Base-by-base conservation (phyloP, 257 asterid genomes). In the Capsicum rhomboideum region DNA sequence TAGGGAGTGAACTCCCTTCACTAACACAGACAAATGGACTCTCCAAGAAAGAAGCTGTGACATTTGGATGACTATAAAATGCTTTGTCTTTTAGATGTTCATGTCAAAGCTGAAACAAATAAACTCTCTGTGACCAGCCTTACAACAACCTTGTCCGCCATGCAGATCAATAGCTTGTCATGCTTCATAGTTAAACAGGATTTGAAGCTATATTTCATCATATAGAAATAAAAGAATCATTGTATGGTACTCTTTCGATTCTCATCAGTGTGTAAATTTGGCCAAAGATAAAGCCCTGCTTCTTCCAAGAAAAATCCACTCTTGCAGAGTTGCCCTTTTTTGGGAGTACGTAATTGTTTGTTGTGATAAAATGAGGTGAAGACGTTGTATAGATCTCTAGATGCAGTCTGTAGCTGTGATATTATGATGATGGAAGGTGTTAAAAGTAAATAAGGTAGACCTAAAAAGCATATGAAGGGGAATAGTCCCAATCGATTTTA, bases 31-130 rank as follows among this genome's bases (percentile, higher is more conserved):
- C 71, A 64, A 87, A 88, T 80, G 88, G 79, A 67, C 64, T 54
- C 59, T 46, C 89, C 18, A 23, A 69, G 49, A 88, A 85, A 75
- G 88, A 50, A 85, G 85, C 89, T 31, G 83, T 83, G 20, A 86
- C 88, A 64, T 89, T 84, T 14, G 42, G 50, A 18, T 85, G 88
- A 86, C 44, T 82, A 29, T 17, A 49, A 59, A 21, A 46, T 64
- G 59, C 63, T 78, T 29, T 52, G 82, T 40, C 37, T 40, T 44
- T 6, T 63, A 75, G 59, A 20, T 49, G 80, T 53, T 49, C 61
- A 23, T 28, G 80, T 75, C 80, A 49, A 75, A 49, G 80, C 9
- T 28, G 42, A 74, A 74, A 31, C 26, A 75, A 37, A 74, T 23
- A 75, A 75, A 49, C 26, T n/a, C 80, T 49, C 14, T 42, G 37